Conservation (phyloP, 371 early-diverging fungal species). For the Haplosporangium sp. region DNA sequence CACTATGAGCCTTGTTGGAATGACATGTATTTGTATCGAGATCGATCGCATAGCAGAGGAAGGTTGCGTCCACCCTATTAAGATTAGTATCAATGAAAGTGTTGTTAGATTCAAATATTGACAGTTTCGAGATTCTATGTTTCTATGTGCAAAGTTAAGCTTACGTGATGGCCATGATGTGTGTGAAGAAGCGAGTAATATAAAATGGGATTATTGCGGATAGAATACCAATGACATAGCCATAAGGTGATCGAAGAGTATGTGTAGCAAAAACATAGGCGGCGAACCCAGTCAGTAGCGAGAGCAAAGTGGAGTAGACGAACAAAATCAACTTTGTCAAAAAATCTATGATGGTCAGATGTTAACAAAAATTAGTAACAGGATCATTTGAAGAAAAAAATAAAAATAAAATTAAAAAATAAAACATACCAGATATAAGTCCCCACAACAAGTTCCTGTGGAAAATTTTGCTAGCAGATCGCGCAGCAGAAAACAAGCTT, state of each 20-base stretch:
- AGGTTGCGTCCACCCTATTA: conserved; percentile 79
- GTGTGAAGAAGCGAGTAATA: conserved; percentile 74
- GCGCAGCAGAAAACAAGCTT: conserved; percentile 69
- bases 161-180: conserved; percentile 83
- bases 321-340: conserved; percentile 66
- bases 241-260: conserved; percentile 73
- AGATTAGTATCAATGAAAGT: not conserved
- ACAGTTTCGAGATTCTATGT: not conserved
- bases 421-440: conserved; percentile 63
- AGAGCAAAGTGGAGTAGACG: conserved; percentile 66
- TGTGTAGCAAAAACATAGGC: conserved; percentile 77
- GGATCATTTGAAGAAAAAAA: not conserved
- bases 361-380: not conserved
- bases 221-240: conserved; percentile 74
- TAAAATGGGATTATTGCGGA: conserved; percentile 75
- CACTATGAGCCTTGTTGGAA: conserved; percentile 62
- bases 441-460: conserved; percentile 79
- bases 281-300: conserved; percentile 69
- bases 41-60: conserved; percentile 85
- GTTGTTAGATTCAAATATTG: not conserved
- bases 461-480: conserved; percentile 77
- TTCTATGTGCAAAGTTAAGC: conserved; percentile 30
- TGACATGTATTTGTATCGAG: conserved; percentile 78
- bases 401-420: not conserved
- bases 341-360: conserved; percentile 57